Evolutionary conservation across 73 alveolate genomes (phyloP).

Genomic region (Urostyla sp.): DNA sequence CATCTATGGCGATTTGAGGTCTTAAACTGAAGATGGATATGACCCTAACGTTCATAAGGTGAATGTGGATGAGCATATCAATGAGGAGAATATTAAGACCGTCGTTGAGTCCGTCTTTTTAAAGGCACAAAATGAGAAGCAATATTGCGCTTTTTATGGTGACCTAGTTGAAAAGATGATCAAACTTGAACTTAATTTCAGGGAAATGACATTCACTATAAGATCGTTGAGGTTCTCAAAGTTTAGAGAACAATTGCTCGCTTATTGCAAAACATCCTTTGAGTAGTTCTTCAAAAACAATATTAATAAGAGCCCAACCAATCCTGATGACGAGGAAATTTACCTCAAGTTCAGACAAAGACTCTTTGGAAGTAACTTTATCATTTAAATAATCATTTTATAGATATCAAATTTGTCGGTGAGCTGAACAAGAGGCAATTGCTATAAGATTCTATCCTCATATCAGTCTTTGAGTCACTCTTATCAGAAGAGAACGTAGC

Average conservation of each 20-base stretch:
- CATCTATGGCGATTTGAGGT: slow-evolving; percentile 7
- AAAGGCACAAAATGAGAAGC: slow-evolving; percentile 23
- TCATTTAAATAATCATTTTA: too few relatives aligned
- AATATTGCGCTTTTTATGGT: slow-evolving; percentile 7
- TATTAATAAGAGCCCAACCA: not conserved
- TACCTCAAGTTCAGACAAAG: not conserved
- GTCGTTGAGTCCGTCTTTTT: not conserved
- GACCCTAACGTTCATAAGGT: not conserved
- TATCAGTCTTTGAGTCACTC: slow-evolving; percentile 6
- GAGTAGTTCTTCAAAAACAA: slow-evolving; percentile 7
- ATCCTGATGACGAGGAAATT: not conserved
- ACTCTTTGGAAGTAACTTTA: slow-evolving; percentile 18
- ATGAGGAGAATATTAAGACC: not conserved
- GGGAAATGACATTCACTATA: not conserved
- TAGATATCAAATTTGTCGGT: slow-evolving; percentile 39
- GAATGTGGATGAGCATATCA: not conserved
- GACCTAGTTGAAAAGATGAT: slow-evolving; percentile 42
- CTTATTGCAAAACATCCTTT: slow-evolving; percentile 5
- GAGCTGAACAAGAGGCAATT: slow-evolving; percentile 35
- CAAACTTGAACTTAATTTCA: slow-evolving; percentile 7
- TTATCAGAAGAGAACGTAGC: not conserved
- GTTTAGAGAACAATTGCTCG: slow-evolving; percentile 3
- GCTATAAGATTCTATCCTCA: not conserved
- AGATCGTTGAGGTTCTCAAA: not conserved
- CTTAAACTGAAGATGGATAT: not conserved